A percentile compares a stretch with the other conserved stretches of the same genome.
These are phyloP conservation scores for Erodium texanum DNA, from an alignment of 441 rosid species.

Conservation along the genomic window DNA sequence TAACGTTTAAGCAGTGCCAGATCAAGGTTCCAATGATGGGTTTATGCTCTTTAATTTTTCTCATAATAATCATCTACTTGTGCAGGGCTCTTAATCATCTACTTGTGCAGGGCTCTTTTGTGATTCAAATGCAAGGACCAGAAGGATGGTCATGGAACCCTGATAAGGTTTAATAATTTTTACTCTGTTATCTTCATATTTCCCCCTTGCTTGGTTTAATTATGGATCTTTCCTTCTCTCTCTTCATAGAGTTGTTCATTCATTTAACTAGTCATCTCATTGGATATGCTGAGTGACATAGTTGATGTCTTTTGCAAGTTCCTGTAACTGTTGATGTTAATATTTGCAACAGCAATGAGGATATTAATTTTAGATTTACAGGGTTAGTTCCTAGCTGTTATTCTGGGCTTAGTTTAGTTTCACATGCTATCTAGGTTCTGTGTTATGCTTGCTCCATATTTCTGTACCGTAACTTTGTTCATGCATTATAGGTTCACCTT, in stretches of 20 bases:
- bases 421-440: not conserved
- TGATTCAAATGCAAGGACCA: conserved; percentile 72
- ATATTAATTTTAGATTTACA: conserved; percentile 81
- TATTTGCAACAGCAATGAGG: conserved; percentile 84
- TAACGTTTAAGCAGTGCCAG: no score
- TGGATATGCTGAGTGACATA: conserved; percentile 14
- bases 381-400: conserved; percentile 44
- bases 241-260: no score
- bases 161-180: conserved; percentile 39
- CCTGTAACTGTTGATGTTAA: conserved; percentile 61
- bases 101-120: conserved; percentile 64
- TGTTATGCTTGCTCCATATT: conserved; percentile 10
- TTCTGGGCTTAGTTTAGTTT: conserved; percentile 11
- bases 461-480: conserved; percentile 12
- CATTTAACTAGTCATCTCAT: no score
- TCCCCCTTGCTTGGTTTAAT: conserved; percentile 11
- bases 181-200: not conserved
- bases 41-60: conserved; percentile 7
- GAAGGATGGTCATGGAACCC: conserved; percentile 96
- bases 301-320: conserved; percentile 33
- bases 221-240: no score
- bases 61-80: conserved; percentile 7
- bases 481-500: conserved; percentile 53
- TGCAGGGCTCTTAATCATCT: conserved; percentile 11
- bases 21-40: not conserved